Percentiles rank a stretch among this genome's conserved stretches.
Evolutionary conservation across 352 stramenopile genomes (phyloP).

Genomic region (Phytophthora pistaciae): DNA sequence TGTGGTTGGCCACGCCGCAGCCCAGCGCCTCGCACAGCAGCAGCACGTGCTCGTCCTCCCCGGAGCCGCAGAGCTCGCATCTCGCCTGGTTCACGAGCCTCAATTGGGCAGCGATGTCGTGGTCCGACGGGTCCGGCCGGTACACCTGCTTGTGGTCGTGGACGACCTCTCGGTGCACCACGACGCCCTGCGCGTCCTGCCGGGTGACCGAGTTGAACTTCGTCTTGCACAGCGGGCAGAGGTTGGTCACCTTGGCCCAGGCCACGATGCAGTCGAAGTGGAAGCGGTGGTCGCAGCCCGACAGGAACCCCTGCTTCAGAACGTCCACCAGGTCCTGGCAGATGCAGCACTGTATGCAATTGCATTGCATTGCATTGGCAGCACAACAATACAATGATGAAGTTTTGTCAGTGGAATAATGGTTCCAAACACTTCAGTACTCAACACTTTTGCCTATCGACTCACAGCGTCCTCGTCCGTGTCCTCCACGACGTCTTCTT

Average conservation of each 20-base stretch:
- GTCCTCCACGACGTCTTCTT: slow-evolving; percentile 39
- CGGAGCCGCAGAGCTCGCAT: slow-evolving; percentile 76
- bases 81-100: slow-evolving; percentile 75
- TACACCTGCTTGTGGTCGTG: slow-evolving; percentile 72
- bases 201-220: slow-evolving; percentile 70
- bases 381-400: no score
- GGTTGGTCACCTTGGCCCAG: slow-evolving; percentile 86
- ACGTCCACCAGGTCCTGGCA: slow-evolving; percentile 77
- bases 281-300: slow-evolving; percentile 82
- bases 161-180: slow-evolving; percentile 51
- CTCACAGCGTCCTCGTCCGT: slow-evolving; percentile 49
- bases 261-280: slow-evolving; percentile 87
- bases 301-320: slow-evolving; percentile 61
- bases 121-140: slow-evolving; percentile 62
- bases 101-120: slow-evolving; percentile 76
- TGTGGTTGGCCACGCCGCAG: slow-evolving; percentile 77
- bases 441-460: background rate
- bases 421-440: background rate
- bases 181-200: slow-evolving; percentile 43
- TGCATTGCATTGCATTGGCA: background rate
- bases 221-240: slow-evolving; percentile 85
- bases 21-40: slow-evolving; percentile 76
- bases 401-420: background rate
- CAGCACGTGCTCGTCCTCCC: slow-evolving; percentile 84
- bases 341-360: slow-evolving; percentile 70